Conservation (phyloP, 2,329 filamentous ascomycete genomes). For the Dactylonectria macrodidyma region DNA sequence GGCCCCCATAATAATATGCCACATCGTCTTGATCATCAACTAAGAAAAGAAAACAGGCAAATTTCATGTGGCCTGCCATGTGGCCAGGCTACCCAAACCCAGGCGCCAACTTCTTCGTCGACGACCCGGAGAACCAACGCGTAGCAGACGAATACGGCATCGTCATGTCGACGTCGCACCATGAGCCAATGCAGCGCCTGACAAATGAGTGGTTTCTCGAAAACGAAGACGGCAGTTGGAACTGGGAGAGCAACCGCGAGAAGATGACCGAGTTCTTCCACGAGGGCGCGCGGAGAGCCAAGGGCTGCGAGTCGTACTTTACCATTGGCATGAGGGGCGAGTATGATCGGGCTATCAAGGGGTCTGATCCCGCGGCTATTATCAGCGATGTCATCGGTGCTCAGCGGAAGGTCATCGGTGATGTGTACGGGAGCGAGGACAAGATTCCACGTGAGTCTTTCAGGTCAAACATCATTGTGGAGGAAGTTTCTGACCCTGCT, state of each 20-base stretch:
- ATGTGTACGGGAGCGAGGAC: conserved; percentile 64
- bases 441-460: conserved; percentile 38
- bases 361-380: conserved; percentile 30
- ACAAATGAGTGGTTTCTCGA: conserved; percentile 36
- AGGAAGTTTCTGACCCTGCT: neutral
- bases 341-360: conserved; percentile 32
- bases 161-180: conserved; percentile 35
- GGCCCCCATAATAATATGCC: too few relatives aligned
- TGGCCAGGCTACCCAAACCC: conserved; percentile 68
- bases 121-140: conserved; percentile 71
- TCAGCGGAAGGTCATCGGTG: conserved; percentile 67
- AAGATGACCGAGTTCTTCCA: too few relatives aligned
- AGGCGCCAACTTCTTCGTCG: conserved; percentile 72
- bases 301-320: too few relatives aligned
- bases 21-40: neutral
- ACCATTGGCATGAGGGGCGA: too few relatives aligned
- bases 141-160: conserved; percentile 63
- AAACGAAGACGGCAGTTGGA: too few relatives aligned
- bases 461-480: neutral
- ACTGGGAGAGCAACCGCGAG: too few relatives aligned
- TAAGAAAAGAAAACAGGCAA: conserved; percentile 58
- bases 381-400: conserved; percentile 48
- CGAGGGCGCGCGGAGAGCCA: too few relatives aligned
- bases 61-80: conserved; percentile 79
- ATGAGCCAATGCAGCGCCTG: conserved; percentile 37